Conservation (phyloP, 2,329 filamentous ascomycete genomes). For the Ophiostoma pallidulum region DNA sequence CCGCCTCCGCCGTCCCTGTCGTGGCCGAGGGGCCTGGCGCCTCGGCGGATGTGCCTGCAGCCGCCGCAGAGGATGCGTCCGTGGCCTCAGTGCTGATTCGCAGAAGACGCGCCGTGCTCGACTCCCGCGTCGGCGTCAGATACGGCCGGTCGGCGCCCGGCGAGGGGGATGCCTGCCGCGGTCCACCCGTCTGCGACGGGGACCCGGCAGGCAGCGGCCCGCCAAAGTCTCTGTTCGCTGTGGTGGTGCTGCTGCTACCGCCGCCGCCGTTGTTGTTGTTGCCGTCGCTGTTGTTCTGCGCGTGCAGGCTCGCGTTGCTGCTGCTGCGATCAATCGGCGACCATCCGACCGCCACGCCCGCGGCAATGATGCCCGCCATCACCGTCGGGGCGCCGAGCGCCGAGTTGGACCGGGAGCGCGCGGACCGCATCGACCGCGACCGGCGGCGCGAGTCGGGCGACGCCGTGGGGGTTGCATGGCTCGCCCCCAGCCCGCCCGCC, state of each 20-base stretch:
- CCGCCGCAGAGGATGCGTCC: too few species aligned
- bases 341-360: conserved; percentile 67
- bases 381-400: conserved; percentile 65
- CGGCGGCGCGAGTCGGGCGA: conserved; percentile 54
- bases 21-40: too few species aligned
- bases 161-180: not conserved
- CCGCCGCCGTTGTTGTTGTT: not conserved
- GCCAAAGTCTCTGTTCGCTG: conserved; percentile 2
- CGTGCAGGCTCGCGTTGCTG: conserved; percentile 18
- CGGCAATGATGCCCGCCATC: conserved; percentile 76
- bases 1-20: too few species aligned
- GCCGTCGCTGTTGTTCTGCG: not conserved
- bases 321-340: conserved; percentile 53
- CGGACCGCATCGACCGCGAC: conserved; percentile 47
- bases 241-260: not conserved
- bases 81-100: conserved; percentile 7
- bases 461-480: conserved; percentile 24
- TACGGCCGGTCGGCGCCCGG: not conserved
- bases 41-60: too few species aligned
- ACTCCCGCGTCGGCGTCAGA: conserved; percentile 3
- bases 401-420: conserved; percentile 56
- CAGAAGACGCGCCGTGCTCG: conserved; percentile 5
- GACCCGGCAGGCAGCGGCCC: not conserved
- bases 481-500: not conserved
- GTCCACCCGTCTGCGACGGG: not conserved